A percentile compares a stretch with the other conserved stretches of the same genome.
phyloP scores from a whole-genome alignment of 2,329 filamentous ascomycete genomes.

The Apiospora malaysiana region DNA sequence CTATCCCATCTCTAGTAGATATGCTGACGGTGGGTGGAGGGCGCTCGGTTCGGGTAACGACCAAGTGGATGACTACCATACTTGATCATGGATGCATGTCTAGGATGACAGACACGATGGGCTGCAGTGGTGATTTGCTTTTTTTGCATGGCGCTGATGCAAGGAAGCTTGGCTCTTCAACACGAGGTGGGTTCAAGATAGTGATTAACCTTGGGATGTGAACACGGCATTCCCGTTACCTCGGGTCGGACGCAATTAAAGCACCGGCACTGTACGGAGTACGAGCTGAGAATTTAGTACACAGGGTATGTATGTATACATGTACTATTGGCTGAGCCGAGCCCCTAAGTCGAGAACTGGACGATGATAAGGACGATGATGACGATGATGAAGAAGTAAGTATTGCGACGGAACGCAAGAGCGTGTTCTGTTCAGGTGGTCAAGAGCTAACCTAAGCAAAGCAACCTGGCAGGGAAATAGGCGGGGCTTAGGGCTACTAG shows the following conservation, averaged over 20 bases:
- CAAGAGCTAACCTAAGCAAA: neutral
- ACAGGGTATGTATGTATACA: no score
- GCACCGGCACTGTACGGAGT: neutral
- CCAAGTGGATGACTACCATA: neutral
- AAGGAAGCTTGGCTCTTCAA: neutral
- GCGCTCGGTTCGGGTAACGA: neutral
- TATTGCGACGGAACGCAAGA: neutral
- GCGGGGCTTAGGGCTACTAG: neutral
- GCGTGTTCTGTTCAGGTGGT: neutral
- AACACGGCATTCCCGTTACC: neutral
- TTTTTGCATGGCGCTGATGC: neutral
- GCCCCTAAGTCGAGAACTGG: neutral
- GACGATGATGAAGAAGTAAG: neutral
- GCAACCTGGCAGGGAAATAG: neutral
- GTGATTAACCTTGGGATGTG: neutral
- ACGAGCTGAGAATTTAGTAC: no score
- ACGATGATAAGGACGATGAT: neutral
- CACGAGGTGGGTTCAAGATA: neutral
- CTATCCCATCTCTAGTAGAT: neutral
- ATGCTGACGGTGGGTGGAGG: neutral
- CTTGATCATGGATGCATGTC: neutral
- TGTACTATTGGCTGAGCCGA: neutral
- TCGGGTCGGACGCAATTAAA: slow-evolving; percentile 1
- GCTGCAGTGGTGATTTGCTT: slow-evolving; percentile 7
- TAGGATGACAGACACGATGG: neutral